phyloP scores from a whole-genome alignment of 306 rosid genomes.

The Acacia confusa region DNA sequence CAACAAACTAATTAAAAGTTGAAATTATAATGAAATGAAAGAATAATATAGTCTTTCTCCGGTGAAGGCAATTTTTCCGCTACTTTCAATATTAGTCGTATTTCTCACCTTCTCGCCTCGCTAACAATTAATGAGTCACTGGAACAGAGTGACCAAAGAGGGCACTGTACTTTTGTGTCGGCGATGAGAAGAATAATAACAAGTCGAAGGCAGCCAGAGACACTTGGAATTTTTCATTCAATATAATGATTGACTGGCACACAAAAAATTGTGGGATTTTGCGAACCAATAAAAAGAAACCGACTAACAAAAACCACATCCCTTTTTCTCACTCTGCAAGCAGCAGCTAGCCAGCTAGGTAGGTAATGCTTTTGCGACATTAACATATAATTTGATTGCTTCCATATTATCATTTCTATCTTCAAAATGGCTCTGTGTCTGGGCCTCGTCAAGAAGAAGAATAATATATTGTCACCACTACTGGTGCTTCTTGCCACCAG shows the following conservation, averaged over 20 bases:
- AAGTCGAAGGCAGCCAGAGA: background rate
- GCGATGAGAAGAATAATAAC: too few relatives aligned
- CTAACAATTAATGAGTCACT: too few relatives aligned
- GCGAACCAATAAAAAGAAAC: background rate
- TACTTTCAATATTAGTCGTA: too few relatives aligned
- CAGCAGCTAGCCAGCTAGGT: background rate
- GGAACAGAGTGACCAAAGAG: too few relatives aligned
- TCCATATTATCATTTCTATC: background rate
- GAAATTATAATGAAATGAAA: too few relatives aligned
- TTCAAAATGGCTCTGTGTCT: background rate
- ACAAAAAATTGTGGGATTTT: background rate
- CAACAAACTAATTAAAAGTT: too few relatives aligned
- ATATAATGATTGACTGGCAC: background rate
- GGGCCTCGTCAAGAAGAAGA: background rate
- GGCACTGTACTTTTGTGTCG: too few relatives aligned
- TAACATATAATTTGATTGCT: background rate
- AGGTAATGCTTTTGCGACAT: background rate
- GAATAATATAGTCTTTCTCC: too few relatives aligned
- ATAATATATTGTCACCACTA: constrained; percentile 26
- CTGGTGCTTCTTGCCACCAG: constrained; percentile 95
- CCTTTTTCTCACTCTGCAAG: background rate
- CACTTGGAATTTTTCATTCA: constrained; percentile 9
- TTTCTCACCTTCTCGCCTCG: too few relatives aligned
- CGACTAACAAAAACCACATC: background rate
- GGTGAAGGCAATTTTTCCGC: too few relatives aligned